Percentiles rank a stretch among this genome's conserved stretches.
These are phyloP conservation scores for Magnaporthiopsis rhizophila DNA, from an alignment of 2,329 filamentous ascomycete species.

Conservation along the genomic window DNA sequence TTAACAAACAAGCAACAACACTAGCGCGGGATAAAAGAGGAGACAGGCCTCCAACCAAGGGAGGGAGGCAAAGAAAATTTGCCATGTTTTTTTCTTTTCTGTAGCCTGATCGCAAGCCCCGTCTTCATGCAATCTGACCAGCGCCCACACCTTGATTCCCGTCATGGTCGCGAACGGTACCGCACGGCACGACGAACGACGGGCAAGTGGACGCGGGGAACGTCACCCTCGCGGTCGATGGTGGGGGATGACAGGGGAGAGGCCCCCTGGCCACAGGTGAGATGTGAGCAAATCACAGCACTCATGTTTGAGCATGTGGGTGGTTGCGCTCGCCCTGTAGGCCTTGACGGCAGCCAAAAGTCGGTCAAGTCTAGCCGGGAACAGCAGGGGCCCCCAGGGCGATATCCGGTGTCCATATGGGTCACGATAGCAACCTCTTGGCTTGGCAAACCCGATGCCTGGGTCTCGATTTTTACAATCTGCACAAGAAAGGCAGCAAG, in stretches of 20 bases:
- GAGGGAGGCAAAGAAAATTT: not conserved
- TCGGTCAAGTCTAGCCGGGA: not conserved
- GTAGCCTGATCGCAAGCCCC: not conserved
- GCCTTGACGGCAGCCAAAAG: not conserved
- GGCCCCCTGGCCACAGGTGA: not conserved
- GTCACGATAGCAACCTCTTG: not conserved
- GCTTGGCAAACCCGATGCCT: not conserved
- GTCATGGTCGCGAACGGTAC: not conserved
- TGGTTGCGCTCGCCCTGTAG: not conserved
- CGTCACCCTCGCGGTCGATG: not conserved
- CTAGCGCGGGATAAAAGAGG: not conserved
- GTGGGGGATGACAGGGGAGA: not conserved
- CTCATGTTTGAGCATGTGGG: not conserved
- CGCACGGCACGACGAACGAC: not conserved
- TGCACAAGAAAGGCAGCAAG: not conserved
- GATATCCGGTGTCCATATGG: not conserved
- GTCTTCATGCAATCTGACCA: not conserved
- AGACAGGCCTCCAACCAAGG: not conserved
- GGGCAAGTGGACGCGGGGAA: not conserved
- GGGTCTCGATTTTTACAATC: too few species aligned
- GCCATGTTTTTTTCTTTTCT: not conserved
- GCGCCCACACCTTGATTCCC: not conserved
- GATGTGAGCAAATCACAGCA: not conserved
- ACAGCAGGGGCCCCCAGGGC: not conserved
- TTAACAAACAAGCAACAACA: not conserved